Percentiles rank a stretch among this genome's conserved stretches.
phyloP scores from a whole-genome alignment of 495 filamentous ascomycete genomes.

The Usnea hakonensis region DNA sequence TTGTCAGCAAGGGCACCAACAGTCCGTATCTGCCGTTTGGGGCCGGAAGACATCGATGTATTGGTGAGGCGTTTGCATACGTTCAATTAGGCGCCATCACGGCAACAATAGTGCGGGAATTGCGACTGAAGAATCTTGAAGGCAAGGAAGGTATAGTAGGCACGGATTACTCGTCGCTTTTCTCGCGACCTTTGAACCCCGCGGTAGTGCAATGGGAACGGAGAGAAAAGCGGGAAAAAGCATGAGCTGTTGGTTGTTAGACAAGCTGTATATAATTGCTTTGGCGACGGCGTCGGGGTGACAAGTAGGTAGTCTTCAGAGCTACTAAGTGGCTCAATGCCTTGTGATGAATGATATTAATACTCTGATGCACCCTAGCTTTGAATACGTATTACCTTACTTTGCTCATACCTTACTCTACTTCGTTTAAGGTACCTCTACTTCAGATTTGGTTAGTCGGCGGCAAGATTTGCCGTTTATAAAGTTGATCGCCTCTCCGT shows the following conservation, averaged over 20 bases:
- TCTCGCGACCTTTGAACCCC: slow-evolving; percentile 53
- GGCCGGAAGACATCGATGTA: slow-evolving; percentile 87
- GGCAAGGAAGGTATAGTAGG: slow-evolving; percentile 60
- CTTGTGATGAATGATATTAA: too few relatives aligned
- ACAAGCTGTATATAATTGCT: not conserved
- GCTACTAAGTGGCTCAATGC: not conserved
- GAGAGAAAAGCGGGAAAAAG: slow-evolving; percentile 29
- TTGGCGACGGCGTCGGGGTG: not conserved
- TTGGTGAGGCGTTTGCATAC: slow-evolving; percentile 96
- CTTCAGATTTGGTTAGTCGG: too few relatives aligned
- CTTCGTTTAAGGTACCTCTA: too few relatives aligned
- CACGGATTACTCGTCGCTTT: slow-evolving; percentile 69
- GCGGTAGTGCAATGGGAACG: slow-evolving; percentile 60
- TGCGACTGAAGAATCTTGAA: slow-evolving; percentile 66
- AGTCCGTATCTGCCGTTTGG: slow-evolving; percentile 94
- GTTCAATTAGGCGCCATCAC: slow-evolving; percentile 81
- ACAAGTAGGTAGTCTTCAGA: not conserved
- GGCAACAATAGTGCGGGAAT: slow-evolving; percentile 65
- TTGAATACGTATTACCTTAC: too few relatives aligned
- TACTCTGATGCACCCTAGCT: too few relatives aligned
- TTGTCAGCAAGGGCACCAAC: slow-evolving; percentile 75
- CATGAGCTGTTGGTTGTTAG: not conserved
- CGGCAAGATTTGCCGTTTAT: too few relatives aligned
- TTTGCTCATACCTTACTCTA: too few relatives aligned
- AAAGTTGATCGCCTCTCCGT: too few relatives aligned